Base-by-base conservation (phyloP, 345 rosid genomes). In the Sisymbrium altissimum region DNA sequence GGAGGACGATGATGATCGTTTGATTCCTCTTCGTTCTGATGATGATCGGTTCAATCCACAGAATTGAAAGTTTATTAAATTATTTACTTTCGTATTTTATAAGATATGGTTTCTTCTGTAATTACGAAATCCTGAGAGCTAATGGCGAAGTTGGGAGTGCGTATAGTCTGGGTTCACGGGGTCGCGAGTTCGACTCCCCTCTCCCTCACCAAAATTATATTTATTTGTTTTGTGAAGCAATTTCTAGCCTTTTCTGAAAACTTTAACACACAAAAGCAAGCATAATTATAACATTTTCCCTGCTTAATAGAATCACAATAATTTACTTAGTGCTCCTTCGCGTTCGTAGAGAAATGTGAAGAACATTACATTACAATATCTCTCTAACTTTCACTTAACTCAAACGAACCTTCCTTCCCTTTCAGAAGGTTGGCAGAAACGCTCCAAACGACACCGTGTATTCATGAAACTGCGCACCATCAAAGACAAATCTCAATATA, bases 381-480 rank as follows among this genome's bases (percentile, higher is more conserved):
- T 73, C 53, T 67, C 46, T 29, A 53, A 33, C 49, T 1, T 52
- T 60, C 63, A 40, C 64, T 52, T 13, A 11, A 6, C 33, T 25
- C 11, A 45, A 9, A 57, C 40, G 15, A 39, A 43, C 41, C 9
- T 52, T 49, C 36, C 46, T 56, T 17, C 38, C 32, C 36, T 18
- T 19, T 64, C 46, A 55, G 7, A 63, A 50, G 43, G 18, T 77
- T 71, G 80, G 76, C 27, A 77, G 68, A 48, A 71, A 35, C 76
- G 44, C 68, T 15, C 59, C 76, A 48, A 77, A 71, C 17, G 67
- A 48, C 49, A 49, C 62, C 29, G 63, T 71, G 64, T 71, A 77
- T 40, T 40, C 63, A 39, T 15, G 76, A 57, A 71, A 77, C 80
- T 77, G 80, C 41, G 25, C 25, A 65, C 18, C 10, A 64, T 48